Conservation (phyloP, 1,139 yeast genomes). For the Yamadazyma triangularis region DNA sequence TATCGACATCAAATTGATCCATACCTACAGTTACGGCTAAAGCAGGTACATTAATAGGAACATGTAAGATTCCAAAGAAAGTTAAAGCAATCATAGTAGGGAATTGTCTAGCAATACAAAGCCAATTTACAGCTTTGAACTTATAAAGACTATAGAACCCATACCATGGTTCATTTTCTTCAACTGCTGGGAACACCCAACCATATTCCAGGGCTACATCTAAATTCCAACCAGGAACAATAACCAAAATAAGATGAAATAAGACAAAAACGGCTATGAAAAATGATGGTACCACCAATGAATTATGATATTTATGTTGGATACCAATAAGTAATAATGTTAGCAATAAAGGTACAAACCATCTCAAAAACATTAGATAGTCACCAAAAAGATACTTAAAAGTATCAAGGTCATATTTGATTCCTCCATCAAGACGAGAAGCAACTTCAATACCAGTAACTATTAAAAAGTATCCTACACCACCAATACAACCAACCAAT, state of each 20-base stretch:
- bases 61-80: constrained; percentile 91
- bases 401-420: constrained; percentile 59
- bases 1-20: constrained; percentile 84
- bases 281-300: constrained; percentile 76
- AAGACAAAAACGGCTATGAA: constrained; percentile 66
- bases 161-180: constrained; percentile 80
- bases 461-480: constrained; percentile 89
- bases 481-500: constrained; percentile 95
- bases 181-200: constrained; percentile 76
- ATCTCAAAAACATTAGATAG: constrained; percentile 49
- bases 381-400: constrained; percentile 41
- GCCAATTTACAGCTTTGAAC: constrained; percentile 69
- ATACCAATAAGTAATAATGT: constrained; percentile 58
- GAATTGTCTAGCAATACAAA: constrained; percentile 58
- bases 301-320: constrained; percentile 63
- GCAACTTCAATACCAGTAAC: constrained; percentile 91
- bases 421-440: constrained; percentile 70
- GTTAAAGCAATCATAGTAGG: constrained; percentile 96
- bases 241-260: constrained; percentile 64
- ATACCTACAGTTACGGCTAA: constrained; percentile 86
- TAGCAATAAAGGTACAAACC: constrained; percentile 67
- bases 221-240: constrained; percentile 64
- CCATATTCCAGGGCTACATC: constrained; percentile 63
- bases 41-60: constrained; percentile 97
- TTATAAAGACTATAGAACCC: constrained; percentile 72